phyloP scores from a whole-genome alignment of 805 yeast genomes.

The Cyberlindnera mycetangii region DNA sequence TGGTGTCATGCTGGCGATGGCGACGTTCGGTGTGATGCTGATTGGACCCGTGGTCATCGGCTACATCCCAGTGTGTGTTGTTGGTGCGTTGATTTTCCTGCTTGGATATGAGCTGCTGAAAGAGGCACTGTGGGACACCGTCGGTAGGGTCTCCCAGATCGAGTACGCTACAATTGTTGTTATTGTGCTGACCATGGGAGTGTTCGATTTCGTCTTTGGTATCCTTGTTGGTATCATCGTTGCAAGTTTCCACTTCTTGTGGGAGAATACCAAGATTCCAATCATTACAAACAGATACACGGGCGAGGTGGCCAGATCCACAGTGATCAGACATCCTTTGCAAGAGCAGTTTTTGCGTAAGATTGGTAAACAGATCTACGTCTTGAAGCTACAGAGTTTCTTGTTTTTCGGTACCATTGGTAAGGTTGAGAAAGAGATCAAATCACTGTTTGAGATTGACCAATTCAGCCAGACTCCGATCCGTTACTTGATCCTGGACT shows the following conservation, averaged over 20 bases:
- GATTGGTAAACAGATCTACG: constrained; percentile 88
- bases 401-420: constrained; percentile 95
- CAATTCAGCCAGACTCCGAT: constrained; percentile 49
- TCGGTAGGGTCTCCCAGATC: constrained; percentile 66
- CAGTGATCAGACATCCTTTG: constrained; percentile 86
- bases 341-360: constrained; percentile 81
- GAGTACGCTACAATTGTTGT: constrained; percentile 83
- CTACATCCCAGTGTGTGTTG: constrained; percentile 92
- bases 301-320: constrained; percentile 86
- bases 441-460: constrained; percentile 55
- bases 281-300: constrained; percentile 80
- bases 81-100: constrained; percentile 85
- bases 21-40: constrained; percentile 77
- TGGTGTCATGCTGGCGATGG: constrained; percentile 83
- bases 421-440: constrained; percentile 75
- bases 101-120: constrained; percentile 86
- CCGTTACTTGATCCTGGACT: constrained; percentile 78
- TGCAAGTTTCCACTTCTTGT: constrained; percentile 94
- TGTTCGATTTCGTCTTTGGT: constrained; percentile 92
- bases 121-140: constrained; percentile 84
- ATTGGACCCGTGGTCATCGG: constrained; percentile 93
- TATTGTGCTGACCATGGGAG: constrained; percentile 94
- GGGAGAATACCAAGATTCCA: constrained; percentile 82
- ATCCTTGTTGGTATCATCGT: constrained; percentile 84
- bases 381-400: constrained; percentile 82